Evolutionary conservation across 176 grass and related monocot species (phyloP), one percentile per base, ranked within the genome.

Genomic region (Musa troglodytarum): DNA sequence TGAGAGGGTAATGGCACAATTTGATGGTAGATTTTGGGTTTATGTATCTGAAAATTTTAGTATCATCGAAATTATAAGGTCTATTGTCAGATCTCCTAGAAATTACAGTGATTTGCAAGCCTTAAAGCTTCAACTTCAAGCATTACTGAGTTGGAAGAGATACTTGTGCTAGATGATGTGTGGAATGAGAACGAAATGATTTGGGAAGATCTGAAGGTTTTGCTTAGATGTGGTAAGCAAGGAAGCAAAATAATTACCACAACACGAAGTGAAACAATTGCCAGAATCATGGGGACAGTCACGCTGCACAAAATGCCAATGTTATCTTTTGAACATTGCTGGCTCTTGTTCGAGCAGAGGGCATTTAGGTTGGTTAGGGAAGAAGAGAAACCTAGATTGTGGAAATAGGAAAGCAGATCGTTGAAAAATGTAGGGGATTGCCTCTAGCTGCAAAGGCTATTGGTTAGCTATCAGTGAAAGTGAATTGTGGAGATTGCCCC

Each of bases 151-250:
- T 5, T 6, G 19, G 22, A 81, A 73, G 29, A 62, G 52, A 52
- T 75, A 52, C 21, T 81, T 74, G 79, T 81, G 7, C 19, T 81
- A n/a, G 79, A 81, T 75, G 79, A 81, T 24, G 16, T 75, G 52
- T 81, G 78, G 78, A 28, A 24, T 52, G 68, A 73, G 7, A 43
- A 74, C 7, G 26, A 34, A 29, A 49, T 16, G 17, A 54, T 63
- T 10, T 68, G 69, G 51, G 69, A 81, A 16, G 34, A 25, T 26
- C 26, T 81, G 24, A 62, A 81, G 29, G 23, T 50, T 19, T 61
- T 73, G 53, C 34, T 81, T 17, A 53, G 10, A n/a, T 21, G 22
- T 22, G 53, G 52, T 14, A 53, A 63, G 11, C 7, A 52, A 54
- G 78, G 78, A 72, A 81, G 78, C 78, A 81, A 81, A 49, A 73